A percentile compares a stretch with the other conserved stretches of the same genome.
Evolutionary conservation across 1,284 basidiomycete genomes (phyloP).

Genomic region (Sphaerobolus stellatus): DNA sequence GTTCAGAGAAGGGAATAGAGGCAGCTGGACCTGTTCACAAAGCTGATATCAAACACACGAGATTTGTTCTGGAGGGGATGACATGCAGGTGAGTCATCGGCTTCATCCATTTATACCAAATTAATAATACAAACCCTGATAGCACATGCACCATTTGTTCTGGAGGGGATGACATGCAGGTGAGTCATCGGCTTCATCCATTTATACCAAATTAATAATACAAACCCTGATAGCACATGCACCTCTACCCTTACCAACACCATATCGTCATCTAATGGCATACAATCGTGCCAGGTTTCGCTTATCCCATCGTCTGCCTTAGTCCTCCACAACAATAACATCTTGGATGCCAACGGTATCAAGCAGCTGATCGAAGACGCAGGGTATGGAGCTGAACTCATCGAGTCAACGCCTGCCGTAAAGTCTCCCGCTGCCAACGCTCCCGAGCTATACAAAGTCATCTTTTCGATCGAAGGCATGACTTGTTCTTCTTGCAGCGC

Average conservation of each 20-base stretch:
- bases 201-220: too few relatives aligned
- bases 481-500: conserved; percentile 51
- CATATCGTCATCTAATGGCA: background rate
- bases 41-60: conserved; percentile 1
- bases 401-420: background rate
- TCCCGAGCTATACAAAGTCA: conserved; percentile 19
- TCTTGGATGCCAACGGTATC: background rate
- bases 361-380: background rate
- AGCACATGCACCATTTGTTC: conserved; percentile 1
- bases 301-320: conserved; percentile 4
- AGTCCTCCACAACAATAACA: conserved; percentile 4
- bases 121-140: too few relatives aligned
- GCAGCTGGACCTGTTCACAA: background rate
- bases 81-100: conserved; percentile 7
- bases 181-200: too few relatives aligned
- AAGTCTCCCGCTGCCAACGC: background rate
- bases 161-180: conserved; percentile 9
- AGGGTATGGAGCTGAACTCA: conserved; percentile 4
- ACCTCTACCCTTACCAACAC: background rate
- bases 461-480: conserved; percentile 60
- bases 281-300: conserved; percentile 4
- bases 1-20: background rate
- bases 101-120: background rate
- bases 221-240: background rate
- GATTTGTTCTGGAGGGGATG: conserved; percentile 8